Conservation (phyloP, 2,329 filamentous ascomycete species). For the Aspergillus fijiensis region DNA sequence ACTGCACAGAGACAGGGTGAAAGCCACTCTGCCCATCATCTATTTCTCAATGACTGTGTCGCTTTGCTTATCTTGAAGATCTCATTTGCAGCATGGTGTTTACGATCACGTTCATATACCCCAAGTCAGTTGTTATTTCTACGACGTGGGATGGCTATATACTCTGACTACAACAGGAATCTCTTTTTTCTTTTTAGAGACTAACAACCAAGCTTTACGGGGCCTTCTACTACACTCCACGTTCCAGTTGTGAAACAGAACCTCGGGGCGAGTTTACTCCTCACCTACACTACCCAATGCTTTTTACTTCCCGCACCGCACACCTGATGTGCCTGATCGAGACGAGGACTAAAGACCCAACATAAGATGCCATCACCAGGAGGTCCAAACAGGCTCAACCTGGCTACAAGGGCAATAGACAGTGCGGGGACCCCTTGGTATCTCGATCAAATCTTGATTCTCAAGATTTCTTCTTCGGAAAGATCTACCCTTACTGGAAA, state of each 20-base stretch:
- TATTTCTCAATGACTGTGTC: not conserved
- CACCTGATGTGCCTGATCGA: not conserved
- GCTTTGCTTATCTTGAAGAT: not conserved
- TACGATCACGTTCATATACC: not conserved
- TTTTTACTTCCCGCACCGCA: too few relatives aligned
- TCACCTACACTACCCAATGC: too few relatives aligned
- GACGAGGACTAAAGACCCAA: too few relatives aligned
- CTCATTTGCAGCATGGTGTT: not conserved
- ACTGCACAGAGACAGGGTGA: not conserved
- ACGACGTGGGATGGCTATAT: not conserved
- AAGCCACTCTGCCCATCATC: not conserved
- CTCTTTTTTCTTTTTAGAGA: not conserved
- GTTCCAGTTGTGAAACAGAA: not conserved
- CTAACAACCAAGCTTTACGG: not conserved
- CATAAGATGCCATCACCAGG: too few relatives aligned
- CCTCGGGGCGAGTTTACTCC: too few relatives aligned
- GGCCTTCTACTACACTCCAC: not conserved
- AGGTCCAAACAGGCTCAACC: too few relatives aligned
- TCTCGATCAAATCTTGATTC: too few relatives aligned
- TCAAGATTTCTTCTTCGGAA: too few relatives aligned
- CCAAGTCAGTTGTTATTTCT: not conserved
- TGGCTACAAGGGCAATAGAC: too few relatives aligned
- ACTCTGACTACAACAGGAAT: not conserved
- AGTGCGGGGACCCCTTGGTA: too few relatives aligned
- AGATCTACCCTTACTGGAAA: too few relatives aligned